Percentiles rank a stretch among this genome's conserved stretches.
phyloP scores from a whole-genome alignment of 495 filamentous ascomycete species.

The Aspergillus asperescens region DNA sequence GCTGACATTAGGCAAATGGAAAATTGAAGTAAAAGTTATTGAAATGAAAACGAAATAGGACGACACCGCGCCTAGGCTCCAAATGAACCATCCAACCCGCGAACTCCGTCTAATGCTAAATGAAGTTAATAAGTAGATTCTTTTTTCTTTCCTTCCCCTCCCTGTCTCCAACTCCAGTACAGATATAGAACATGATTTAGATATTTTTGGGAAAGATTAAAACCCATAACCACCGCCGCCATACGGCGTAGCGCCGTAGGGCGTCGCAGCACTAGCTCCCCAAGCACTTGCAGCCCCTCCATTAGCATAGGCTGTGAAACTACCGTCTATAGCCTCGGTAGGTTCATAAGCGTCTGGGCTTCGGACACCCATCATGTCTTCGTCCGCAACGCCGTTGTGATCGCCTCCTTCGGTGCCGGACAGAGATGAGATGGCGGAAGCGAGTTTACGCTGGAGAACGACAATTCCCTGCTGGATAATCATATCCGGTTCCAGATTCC shows the following conservation, averaged over 20 bases:
- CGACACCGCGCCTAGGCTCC: not conserved
- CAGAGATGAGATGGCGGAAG: constrained; percentile 72
- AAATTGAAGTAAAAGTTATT: not conserved
- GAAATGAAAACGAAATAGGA: not conserved
- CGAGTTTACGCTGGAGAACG: constrained; percentile 84
- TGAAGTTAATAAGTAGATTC: not conserved
- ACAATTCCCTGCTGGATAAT: constrained; percentile 87
- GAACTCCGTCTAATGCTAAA: constrained; percentile 14
- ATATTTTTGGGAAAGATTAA: constrained; percentile 18
- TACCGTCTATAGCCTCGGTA: constrained; percentile 60
- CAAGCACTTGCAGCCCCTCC: constrained; percentile 57
- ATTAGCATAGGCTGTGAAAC: constrained; percentile 68
- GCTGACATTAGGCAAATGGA: not conserved
- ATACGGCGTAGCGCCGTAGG: constrained; percentile 68
- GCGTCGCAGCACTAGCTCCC: constrained; percentile 55
- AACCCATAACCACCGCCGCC: constrained; percentile 55
- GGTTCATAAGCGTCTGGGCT: constrained; percentile 57
- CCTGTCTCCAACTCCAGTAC: not conserved
- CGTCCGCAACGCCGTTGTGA: constrained; percentile 45
- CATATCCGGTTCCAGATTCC: constrained; percentile 76
- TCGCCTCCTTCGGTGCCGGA: constrained; percentile 42
- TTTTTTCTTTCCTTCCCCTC: not conserved
- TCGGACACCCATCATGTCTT: constrained; percentile 54
- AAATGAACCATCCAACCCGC: not conserved
- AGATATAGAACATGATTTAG: constrained; percentile 11